Evolutionary conservation across 1,284 basidiomycete genomes (phyloP), one percentile per base, ranked within the genome.

Genomic region (Moniliella sp.): DNA sequence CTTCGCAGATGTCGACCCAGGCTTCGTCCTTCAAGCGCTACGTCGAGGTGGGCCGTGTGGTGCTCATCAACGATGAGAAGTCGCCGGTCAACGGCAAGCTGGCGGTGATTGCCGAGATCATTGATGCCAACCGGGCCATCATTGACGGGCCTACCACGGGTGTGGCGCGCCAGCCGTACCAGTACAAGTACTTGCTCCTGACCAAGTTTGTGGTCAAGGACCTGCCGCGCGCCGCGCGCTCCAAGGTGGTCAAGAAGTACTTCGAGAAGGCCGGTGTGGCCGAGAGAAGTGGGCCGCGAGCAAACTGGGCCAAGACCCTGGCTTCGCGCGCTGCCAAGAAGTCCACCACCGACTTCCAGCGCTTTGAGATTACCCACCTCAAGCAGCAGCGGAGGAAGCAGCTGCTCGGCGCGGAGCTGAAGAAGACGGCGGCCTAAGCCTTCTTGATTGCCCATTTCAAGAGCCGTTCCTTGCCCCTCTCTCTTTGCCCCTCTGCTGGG

Each of bases 21-120:
- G n/a, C n/a, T n/a, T n/a, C n/a, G n/a, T n/a, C n/a, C n/a, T 94
- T 94, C 72, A 77, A 78, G 68, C 81, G 83, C 48, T 93, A 88
- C 68, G 86, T 94, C 63, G 80, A 94, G 74, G 82, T 93, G 62
- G 88, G 86, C 64, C 81, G 88, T 57, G n/a, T 94, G 49, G 82
- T 94, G 64, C 81, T 94, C 67, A 71, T 94, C 68, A 81, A 79
- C 65, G 66, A 76, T 45, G 88, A 86, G 44, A 79, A 79, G 42
- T 72, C 68, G n/a, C n/a, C n/a, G n/a, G n/a, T n/a, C 40, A 69
- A 74, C 39, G 83, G 84, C 57, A 78, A 78, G 65, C 79, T 93
- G 60, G 91, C 91, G 44, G 78, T 84, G 50, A 86, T 97, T 61
- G 75, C 75, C 41, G 86, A 94, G 67, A 84, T 97, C 66, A 83